Evolutionary conservation across 305 asterid species (phyloP), one percentile per base, ranked within the genome.

Genomic region (Fraxinus platypoda): DNA sequence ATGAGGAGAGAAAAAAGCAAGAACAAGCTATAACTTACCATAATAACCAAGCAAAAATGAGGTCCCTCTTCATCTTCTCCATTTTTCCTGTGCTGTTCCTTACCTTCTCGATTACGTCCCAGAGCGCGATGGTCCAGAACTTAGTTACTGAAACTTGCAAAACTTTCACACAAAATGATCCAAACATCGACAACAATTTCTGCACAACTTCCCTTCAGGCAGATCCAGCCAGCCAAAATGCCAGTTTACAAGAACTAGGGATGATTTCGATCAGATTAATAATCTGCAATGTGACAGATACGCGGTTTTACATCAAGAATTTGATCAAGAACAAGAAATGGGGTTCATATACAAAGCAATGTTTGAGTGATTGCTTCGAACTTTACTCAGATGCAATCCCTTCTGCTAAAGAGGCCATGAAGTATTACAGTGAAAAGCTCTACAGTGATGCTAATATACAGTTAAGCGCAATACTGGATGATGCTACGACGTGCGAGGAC

Each of bases 181-280:
- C 97, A 1, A 95, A 91, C 92, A 88, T 96, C 82, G 72, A 88
- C 76, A 86, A 62, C 87, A 75, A 4, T 23, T 93, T 93, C 89
- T 96, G 99, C 91, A 64, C 74, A 0, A 84, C 93, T 0, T 92
- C 99, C 13, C 88, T 96, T 0, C 94, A 90, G 74, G 92, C 95
- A 0, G 98, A 97, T 33, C 97, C 98, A 0, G 94, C 93, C 11
- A 90, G 94, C 90, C 88, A 52, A 0, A 92, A 94, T 84, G 98
- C 97, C 78, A 7, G 85, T 25, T 80, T 89, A 0, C 80, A 74
- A 0, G 98, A 91, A 28, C 90, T 94, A 0, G 95, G 92, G 13
- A 74, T 33, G 74, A 94, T 94, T 81, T 84, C 95, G 13, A 87
- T 96, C 78, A 54, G 94, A 15, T 86, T 91, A 8, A 54, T 90